Evolutionary conservation across 805 yeast genomes (phyloP).

Genomic region (Candida silvatica): DNA sequence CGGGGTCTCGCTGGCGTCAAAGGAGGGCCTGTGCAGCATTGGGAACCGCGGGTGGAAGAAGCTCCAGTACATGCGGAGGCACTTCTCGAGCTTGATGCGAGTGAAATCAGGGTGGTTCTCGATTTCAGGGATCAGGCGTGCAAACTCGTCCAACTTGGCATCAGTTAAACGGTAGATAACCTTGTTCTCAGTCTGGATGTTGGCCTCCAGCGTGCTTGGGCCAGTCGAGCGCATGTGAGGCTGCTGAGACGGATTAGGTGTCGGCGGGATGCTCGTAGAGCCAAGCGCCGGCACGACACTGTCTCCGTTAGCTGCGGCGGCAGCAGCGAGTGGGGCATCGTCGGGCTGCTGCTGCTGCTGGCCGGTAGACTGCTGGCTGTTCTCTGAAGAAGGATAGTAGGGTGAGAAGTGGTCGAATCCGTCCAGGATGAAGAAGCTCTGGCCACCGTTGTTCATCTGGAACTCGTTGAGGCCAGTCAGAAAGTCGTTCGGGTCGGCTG

Average conservation of each 20-base stretch:
- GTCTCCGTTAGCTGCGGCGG: neutral
- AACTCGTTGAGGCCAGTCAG: conserved; percentile 18
- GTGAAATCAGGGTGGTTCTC: conserved; percentile 22
- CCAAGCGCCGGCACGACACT: neutral
- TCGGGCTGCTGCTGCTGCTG: neutral
- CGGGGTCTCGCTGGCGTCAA: conserved; percentile 37
- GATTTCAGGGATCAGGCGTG: conserved; percentile 18
- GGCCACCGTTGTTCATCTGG: conserved; percentile 17
- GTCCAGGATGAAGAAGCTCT: conserved; percentile 23
- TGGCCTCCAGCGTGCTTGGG: neutral
- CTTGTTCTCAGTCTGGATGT: conserved; percentile 5
- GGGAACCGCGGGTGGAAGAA: conserved; percentile 53
- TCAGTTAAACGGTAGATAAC: conserved; percentile 7
- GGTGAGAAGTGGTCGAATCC: conserved; percentile 19
- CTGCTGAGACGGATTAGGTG: neutral
- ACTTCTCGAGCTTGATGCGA: conserved; percentile 18
- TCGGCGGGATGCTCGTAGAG: neutral
- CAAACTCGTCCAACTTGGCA: conserved; percentile 16
- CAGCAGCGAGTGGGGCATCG: neutral
- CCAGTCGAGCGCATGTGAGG: neutral
- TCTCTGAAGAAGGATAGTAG: conserved; percentile 3
- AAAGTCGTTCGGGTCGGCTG: conserved; percentile 4
- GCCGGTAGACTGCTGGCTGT: neutral
- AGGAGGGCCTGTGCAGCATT: conserved; percentile 51
- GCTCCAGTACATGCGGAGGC: conserved; percentile 40